These are phyloP conservation scores for Quercus robur DNA, from an alignment of 306 rosid species.

Conservation along the genomic window DNA sequence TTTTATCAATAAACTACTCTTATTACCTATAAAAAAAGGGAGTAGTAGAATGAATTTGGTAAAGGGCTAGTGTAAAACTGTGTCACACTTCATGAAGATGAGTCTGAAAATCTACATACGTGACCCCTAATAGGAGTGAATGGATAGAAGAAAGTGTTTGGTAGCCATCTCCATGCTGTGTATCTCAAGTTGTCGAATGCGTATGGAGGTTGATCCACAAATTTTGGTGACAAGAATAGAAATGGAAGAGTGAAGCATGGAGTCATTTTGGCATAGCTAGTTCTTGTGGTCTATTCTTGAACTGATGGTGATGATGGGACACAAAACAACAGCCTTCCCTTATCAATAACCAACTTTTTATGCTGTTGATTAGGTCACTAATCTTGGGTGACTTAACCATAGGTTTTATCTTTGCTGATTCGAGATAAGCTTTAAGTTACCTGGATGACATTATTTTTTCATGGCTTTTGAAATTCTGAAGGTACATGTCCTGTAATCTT, in stretches of 20 bases:
- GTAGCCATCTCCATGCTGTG: background rate
- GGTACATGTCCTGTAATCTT: background rate
- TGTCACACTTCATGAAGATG: background rate
- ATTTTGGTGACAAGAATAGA: background rate
- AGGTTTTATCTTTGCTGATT: background rate
- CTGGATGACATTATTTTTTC: background rate
- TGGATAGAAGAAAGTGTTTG: background rate
- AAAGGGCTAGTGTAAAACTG: background rate
- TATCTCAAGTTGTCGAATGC: background rate
- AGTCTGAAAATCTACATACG: background rate
- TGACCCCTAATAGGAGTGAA: background rate
- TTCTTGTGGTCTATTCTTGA: background rate
- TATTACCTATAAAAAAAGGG: background rate
- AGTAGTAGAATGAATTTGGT: background rate
- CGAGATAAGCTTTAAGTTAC: background rate
- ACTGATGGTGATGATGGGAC: background rate
- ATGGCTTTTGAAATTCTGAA: background rate
- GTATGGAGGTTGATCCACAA: background rate
- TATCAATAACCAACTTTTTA: background rate
- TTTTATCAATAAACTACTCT: too few relatives aligned
- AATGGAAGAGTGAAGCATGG: background rate
- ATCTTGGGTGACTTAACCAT: background rate
- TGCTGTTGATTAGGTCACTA: background rate
- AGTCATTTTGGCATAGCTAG: background rate
- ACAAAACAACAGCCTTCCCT: background rate